Conservation (phyloP, 1,284 basidiomycete genomes). For the Leccinum fuscescens region DNA sequence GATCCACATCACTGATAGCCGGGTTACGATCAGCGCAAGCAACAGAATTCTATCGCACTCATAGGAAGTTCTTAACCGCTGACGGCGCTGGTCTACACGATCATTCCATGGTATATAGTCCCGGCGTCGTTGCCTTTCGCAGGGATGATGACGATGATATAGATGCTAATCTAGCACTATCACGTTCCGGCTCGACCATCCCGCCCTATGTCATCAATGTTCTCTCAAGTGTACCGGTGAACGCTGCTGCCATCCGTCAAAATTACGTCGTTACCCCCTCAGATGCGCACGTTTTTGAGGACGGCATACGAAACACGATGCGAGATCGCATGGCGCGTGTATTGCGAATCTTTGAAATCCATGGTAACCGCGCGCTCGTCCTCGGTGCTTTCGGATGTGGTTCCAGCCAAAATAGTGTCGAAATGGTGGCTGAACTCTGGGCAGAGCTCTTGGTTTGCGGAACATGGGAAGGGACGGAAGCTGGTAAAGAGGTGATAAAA, state of each 20-base stretch:
- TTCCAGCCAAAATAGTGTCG: slow-evolving; percentile 42
- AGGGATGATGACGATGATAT: slow-evolving; percentile 37
- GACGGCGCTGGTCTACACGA: slow-evolving; percentile 43
- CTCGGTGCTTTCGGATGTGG: slow-evolving; percentile 51
- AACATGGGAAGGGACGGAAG: slow-evolving; percentile 22
- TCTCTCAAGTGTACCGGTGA: slow-evolving; percentile 46
- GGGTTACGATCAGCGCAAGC: slow-evolving; percentile 40
- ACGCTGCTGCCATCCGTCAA: slow-evolving; percentile 42
- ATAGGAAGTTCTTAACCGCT: slow-evolving; percentile 34
- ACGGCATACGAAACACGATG: slow-evolving; percentile 41
- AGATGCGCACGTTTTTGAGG: slow-evolving; percentile 37
- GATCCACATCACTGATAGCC: slow-evolving; percentile 45
- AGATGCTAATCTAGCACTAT: slow-evolving; percentile 10
- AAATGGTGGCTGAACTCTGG: slow-evolving; percentile 41
- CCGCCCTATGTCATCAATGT: slow-evolving; percentile 45
- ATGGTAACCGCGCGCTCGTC: slow-evolving; percentile 43
- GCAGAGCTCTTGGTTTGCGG: slow-evolving; percentile 48
- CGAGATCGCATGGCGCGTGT: slow-evolving; percentile 38
- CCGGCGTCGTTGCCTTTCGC: slow-evolving; percentile 48
- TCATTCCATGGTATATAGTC: slow-evolving; percentile 51
- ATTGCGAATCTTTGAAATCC: slow-evolving; percentile 45
- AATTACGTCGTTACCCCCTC: slow-evolving; percentile 38
- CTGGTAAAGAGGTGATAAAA: slow-evolving; percentile 17
- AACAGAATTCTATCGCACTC: slow-evolving; percentile 44
- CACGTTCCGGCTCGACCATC: slow-evolving; percentile 27